These are phyloP conservation scores for Claviceps sorghi DNA, from an alignment of 2,329 filamentous ascomycete genomes.

Conservation along the genomic window DNA sequence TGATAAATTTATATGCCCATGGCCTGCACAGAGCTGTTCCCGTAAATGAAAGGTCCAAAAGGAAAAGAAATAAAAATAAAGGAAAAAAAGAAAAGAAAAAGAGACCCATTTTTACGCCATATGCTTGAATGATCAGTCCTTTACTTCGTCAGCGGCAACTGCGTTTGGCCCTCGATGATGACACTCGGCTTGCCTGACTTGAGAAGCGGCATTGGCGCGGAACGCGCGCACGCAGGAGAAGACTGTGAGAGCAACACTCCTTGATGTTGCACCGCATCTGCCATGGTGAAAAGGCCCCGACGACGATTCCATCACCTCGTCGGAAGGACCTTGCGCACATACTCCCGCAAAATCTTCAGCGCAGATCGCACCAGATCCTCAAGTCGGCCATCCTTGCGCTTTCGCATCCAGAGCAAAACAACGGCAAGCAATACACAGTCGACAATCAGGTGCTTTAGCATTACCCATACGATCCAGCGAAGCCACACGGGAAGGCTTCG, in stretches of 20 bases:
- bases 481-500: slow-evolving; percentile 55
- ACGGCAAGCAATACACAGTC: slow-evolving; percentile 54
- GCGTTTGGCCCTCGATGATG: not conserved
- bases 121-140: not conserved
- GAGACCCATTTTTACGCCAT: no score
- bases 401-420: slow-evolving; percentile 57
- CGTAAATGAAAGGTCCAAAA: no score
- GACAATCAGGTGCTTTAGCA: slow-evolving; percentile 57
- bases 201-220: not conserved
- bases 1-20: not conserved
- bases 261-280: not conserved
- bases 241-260: not conserved
- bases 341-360: slow-evolving; percentile 42
- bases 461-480: slow-evolving; percentile 53
- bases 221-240: not conserved
- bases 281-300: not conserved
- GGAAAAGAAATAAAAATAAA: no score
- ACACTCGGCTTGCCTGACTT: not conserved
- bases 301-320: slow-evolving; percentile 26
- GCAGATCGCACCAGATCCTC: slow-evolving; percentile 60
- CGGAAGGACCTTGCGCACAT: slow-evolving; percentile 43
- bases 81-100: no score
- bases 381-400: slow-evolving; percentile 53
- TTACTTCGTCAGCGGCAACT: not conserved
- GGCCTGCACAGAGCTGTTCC: not conserved